phyloP scores from a whole-genome alignment of 139 green algal species.

The Picochlorum sp. region DNA sequence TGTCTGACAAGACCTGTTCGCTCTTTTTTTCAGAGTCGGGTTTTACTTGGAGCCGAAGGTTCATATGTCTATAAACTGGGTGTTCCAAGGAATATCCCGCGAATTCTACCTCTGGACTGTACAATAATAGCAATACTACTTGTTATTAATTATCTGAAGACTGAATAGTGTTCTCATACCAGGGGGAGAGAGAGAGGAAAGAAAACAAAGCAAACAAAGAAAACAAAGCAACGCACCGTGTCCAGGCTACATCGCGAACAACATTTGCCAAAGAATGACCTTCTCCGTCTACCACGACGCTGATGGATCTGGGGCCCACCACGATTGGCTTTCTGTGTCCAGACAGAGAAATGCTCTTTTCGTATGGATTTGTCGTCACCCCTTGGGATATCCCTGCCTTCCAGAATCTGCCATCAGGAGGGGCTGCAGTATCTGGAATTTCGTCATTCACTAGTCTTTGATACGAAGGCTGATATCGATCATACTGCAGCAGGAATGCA shows the following conservation, averaged over 20 bases:
- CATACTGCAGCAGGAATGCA: too few relatives aligned
- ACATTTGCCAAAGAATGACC: slow-evolving; percentile 19
- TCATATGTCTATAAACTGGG: slow-evolving; percentile 26
- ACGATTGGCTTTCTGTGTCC: slow-evolving; percentile 27
- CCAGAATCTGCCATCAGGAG: slow-evolving; percentile 25
- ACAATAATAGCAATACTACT: background rate
- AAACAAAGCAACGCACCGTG: slow-evolving; percentile 2
- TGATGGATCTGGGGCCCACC: slow-evolving; percentile 1
- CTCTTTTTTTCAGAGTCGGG: background rate
- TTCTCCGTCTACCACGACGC: slow-evolving; percentile 25
- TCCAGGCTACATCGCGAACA: slow-evolving; percentile 18
- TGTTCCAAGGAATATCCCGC: slow-evolving; percentile 24
- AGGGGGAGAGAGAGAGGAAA: background rate
- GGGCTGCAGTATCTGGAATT: slow-evolving; percentile 20
- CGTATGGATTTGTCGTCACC: slow-evolving; percentile 15
- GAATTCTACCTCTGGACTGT: slow-evolving; percentile 10
- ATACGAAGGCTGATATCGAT: slow-evolving; percentile 24
- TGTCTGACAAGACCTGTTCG: slow-evolving; percentile 21
- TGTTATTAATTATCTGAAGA: background rate
- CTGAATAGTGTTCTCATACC: background rate
- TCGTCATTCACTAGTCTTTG: slow-evolving; percentile 21
- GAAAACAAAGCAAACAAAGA: background rate
- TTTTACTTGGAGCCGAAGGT: slow-evolving; percentile 18
- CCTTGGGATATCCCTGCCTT: slow-evolving; percentile 26
- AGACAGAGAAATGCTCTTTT: slow-evolving; percentile 9